Base-by-base conservation (phyloP, 208 protist genomes). In the Crithidia bombi region DNA sequence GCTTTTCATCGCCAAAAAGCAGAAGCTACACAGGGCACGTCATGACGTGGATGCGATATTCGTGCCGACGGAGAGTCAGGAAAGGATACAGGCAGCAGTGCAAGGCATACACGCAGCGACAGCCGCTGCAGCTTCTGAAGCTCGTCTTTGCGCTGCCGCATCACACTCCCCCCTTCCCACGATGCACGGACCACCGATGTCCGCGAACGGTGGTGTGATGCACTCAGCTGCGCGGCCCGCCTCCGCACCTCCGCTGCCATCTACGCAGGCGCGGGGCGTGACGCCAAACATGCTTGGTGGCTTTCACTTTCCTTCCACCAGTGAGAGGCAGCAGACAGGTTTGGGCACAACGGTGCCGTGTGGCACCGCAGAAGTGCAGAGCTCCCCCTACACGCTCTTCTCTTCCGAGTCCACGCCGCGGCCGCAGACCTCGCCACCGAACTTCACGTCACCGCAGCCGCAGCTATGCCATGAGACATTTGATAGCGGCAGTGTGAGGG, bases 1-100 rank as follows among this genome's bases (percentile, higher is more conserved):
- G 57, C 78, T 85, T 5, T 74, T 70, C 36, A 33, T 90, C 14
- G 64, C 71, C 25, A 81, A 76, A 65, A 66, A 76, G 41, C 67
- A 79, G 51, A 52, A 52, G 23, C 39, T 63, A 38, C 69, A 64
- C 33, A 28, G 30, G 12, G 5, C 61, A 5, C 19, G 23, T 9
- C 44, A 55, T 3, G 61, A 35, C 0, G 10, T 2, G 1, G n/a
- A 6, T 11, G 30, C 47, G 21, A 21, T 35, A 7, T 51, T 50
- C 23, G 46, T 46, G 44, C 46, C 61, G 15, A 35, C 61, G 28
- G 44, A 56, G n/a, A 66, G 61, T 35, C 17, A 56, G 23, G 61
- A 66, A 32, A 15, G 46, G 9, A 33, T 66, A 36, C 26, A 9
- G 6, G 46, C 61, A 23, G 61, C 61, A 14, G 61, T 66, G 61